Percentiles rank a stretch among this genome's conserved stretches.
Evolutionary conservation across 2,329 filamentous ascomycete species (phyloP).

Genomic region (Elsinoe arachidis): DNA sequence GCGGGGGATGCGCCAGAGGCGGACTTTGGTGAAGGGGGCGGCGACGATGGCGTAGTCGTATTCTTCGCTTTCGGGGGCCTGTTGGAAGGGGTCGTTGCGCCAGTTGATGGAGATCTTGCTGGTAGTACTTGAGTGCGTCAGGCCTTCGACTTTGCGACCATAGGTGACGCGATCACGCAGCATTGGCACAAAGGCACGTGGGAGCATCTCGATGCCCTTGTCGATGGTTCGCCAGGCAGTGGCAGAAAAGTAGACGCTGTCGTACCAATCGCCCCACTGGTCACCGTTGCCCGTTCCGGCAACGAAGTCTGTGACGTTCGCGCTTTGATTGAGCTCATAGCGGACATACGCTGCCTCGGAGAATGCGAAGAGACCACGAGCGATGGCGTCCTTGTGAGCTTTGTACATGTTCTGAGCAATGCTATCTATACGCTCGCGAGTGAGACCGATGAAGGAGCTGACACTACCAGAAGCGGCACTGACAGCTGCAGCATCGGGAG

Average conservation of each 20-base stretch:
- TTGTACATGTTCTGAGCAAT: slow-evolving; percentile 40
- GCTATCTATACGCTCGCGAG: slow-evolving; percentile 23
- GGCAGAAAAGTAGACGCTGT: slow-evolving; percentile 52
- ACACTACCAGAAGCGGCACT: slow-evolving; percentile 34
- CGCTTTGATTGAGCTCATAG: slow-evolving; percentile 46
- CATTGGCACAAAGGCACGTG: slow-evolving; percentile 53
- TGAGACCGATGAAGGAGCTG: slow-evolving; percentile 29
- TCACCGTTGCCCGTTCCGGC: neutral
- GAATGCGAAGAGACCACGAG: slow-evolving; percentile 52
- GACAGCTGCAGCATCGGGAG: slow-evolving; percentile 27
- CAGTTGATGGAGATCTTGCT: neutral
- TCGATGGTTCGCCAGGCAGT: slow-evolving; percentile 58
- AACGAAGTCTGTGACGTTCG: slow-evolving; percentile 49
- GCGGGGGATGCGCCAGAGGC: slow-evolving; percentile 51
- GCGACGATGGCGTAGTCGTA: slow-evolving; percentile 62
- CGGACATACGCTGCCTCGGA: slow-evolving; percentile 56
- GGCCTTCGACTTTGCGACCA: slow-evolving; percentile 29
- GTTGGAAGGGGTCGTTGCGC: slow-evolving; percentile 29
- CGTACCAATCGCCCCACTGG: slow-evolving; percentile 38
- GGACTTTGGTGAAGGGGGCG: slow-evolving; percentile 55
- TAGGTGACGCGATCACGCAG: slow-evolving; percentile 51
- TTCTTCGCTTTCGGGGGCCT: slow-evolving; percentile 38
- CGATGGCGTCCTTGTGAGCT: slow-evolving; percentile 47
- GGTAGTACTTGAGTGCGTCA: neutral
- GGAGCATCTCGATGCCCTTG: slow-evolving; percentile 50